A percentile compares a stretch with the other conserved stretches of the same genome.
phyloP scores from a whole-genome alignment of 108 stramenopile species.

The Cyclotella kingstonii region DNA sequence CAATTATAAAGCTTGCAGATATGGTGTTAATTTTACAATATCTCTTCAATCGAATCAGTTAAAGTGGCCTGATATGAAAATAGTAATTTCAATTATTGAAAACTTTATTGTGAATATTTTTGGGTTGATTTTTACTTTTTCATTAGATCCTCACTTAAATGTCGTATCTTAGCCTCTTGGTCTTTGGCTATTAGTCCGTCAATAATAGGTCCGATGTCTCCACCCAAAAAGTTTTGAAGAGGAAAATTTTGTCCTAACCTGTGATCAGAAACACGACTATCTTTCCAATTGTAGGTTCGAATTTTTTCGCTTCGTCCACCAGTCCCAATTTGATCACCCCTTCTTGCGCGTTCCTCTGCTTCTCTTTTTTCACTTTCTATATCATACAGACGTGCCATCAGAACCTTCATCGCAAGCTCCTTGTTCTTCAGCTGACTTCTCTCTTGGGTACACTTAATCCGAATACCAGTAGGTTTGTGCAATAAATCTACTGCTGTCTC shows the following conservation, averaged over 20 bases:
- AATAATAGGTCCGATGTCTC: constrained; percentile 76
- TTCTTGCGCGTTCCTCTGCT: constrained; percentile 71
- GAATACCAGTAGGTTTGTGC: constrained; percentile 95
- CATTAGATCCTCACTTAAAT: constrained; percentile 43
- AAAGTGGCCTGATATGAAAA: too few species aligned
- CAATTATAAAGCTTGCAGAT: too few species aligned
- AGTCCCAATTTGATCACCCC: constrained; percentile 89
- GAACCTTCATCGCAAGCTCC: constrained; percentile 92
- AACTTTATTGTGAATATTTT: too few species aligned
- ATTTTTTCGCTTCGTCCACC: constrained; percentile 95
- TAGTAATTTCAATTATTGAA: too few species aligned
- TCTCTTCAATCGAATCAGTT: too few species aligned
- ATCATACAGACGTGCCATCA: constrained; percentile 85
- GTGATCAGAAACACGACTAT: constrained; percentile 94
- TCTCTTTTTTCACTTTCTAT: constrained; percentile 85
- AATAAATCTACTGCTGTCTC: constrained; percentile 95
- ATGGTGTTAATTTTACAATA: too few species aligned
- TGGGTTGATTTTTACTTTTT: neutral
- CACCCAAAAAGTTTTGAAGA: constrained; percentile 67
- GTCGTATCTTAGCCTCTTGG: constrained; percentile 76
- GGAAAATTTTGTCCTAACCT: constrained; percentile 87
- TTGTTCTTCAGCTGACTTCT: constrained; percentile 95
- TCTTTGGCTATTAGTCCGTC: constrained; percentile 77
- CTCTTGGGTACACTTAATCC: constrained; percentile 96
- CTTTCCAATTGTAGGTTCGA: constrained; percentile 98